Conservation (phyloP, 257 asterid genomes). For the Solanum virginianum region DNA sequence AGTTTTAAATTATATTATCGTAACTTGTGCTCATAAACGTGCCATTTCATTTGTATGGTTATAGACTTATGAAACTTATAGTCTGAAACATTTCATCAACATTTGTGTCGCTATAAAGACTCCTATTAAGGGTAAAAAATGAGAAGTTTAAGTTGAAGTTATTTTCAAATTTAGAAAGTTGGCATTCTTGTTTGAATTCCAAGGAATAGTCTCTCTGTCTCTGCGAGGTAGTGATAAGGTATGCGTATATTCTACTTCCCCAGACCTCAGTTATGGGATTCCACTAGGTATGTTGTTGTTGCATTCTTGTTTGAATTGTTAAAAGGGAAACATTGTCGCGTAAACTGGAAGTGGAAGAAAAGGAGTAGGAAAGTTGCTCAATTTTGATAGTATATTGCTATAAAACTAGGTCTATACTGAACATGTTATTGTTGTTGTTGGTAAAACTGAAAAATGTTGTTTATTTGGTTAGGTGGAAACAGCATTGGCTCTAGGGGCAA, state of each 20-base stretch:
- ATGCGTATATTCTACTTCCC: no score
- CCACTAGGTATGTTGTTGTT: no score
- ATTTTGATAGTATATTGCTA: background rate
- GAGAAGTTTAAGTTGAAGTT: background rate
- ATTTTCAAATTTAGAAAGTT: background rate
- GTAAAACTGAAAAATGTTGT: background rate
- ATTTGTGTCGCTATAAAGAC: background rate
- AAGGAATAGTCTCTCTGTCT: no score
- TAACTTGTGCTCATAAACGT: background rate
- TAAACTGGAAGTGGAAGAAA: background rate
- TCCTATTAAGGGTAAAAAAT: background rate
- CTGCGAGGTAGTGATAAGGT: no score
- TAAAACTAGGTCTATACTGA: background rate
- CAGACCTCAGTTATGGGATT: no score
- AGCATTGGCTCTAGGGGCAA: conserved; percentile 86
- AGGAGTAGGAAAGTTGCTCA: background rate
- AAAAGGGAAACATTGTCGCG: background rate
- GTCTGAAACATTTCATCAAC: background rate
- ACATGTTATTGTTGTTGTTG: background rate
- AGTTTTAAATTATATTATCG: background rate
- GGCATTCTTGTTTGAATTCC: background rate
- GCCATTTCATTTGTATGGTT: background rate
- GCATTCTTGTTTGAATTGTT: background rate
- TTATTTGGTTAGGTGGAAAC: conserved; percentile 59
- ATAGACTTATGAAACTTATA: background rate